These are phyloP conservation scores for Hericium erinaceus DNA, from an alignment of 768 basidiomycete genomes.

Conservation along the genomic window DNA sequence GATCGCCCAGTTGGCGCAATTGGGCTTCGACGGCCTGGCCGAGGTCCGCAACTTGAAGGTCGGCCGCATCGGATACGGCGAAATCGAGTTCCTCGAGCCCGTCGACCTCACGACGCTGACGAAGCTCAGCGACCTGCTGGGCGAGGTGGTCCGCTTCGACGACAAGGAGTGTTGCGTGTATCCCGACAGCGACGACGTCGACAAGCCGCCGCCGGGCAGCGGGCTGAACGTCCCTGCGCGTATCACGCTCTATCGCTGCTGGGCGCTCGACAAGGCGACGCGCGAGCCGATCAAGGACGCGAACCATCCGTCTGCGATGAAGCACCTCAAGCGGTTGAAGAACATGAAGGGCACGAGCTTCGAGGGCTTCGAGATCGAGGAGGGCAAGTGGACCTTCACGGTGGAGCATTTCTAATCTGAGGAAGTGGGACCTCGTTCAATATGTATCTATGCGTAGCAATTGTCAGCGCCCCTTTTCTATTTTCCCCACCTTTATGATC, in stretches of 20 bases:
- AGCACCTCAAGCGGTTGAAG: constrained; percentile 74
- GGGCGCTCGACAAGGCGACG: constrained; percentile 86
- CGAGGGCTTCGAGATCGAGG: constrained; percentile 65
- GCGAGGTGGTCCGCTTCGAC: constrained; percentile 81
- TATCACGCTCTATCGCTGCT: constrained; percentile 72
- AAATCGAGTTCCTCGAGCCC: constrained; percentile 72
- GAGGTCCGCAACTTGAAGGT: constrained; percentile 72
- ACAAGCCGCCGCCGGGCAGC: constrained; percentile 74
- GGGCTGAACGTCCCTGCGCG: constrained; percentile 86
- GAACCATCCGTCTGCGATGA: constrained; percentile 55
- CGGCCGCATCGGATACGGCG: constrained; percentile 86
- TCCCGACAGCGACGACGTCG: constrained; percentile 77
- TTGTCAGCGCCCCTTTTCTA: not conserved
- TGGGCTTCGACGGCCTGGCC: constrained; percentile 64
- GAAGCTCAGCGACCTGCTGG: constrained; percentile 73
- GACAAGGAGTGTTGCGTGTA: constrained; percentile 93
- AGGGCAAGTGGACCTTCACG: constrained; percentile 88
- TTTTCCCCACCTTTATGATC: not conserved
- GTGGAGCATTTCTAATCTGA: constrained; percentile 78
- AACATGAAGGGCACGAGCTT: constrained; percentile 82
- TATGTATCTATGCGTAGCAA: not conserved
- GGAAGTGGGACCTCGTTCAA: not conserved
- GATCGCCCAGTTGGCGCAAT: constrained; percentile 58
- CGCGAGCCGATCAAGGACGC: constrained; percentile 83
- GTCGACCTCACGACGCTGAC: constrained; percentile 80